Percentiles rank a stretch among this genome's conserved stretches.
Conservation (phyloP, 1,284 basidiomycete genomes). For the Cryptococcus maquisensis region DNA sequence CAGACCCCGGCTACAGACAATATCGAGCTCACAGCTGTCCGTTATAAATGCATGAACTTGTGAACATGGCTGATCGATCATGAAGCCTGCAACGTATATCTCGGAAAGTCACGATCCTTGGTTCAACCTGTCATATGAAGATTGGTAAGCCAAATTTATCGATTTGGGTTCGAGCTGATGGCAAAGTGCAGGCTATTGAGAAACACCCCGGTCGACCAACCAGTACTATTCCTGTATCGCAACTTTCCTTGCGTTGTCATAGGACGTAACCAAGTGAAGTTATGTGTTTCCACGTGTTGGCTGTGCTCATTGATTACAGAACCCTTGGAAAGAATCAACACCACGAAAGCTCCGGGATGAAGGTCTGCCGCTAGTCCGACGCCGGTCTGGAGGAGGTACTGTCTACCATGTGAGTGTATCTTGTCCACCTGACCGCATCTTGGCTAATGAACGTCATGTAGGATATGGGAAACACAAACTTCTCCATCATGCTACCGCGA, state of each 20-base stretch:
- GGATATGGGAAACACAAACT: constrained; percentile 97
- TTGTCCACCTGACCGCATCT: background rate
- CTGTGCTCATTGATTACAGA: constrained; percentile 54
- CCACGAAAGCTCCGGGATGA: constrained; percentile 54
- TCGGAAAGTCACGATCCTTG: constrained; percentile 80
- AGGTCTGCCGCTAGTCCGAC: constrained; percentile 73
- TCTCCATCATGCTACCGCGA: constrained; percentile 86
- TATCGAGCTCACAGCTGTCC: constrained; percentile 24
- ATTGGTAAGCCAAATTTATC: constrained; percentile 61
- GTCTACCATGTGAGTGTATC: constrained; percentile 79
- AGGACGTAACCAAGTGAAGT: constrained; percentile 72
- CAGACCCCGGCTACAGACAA: constrained; percentile 28
- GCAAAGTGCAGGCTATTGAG: constrained; percentile 68
- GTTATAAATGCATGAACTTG: background rate
- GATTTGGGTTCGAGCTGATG: background rate
- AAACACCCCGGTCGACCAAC: constrained; percentile 61
- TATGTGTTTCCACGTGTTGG: background rate
- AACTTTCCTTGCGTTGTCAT: constrained; percentile 89
- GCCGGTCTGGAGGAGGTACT: constrained; percentile 92
- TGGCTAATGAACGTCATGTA: constrained; percentile 42
- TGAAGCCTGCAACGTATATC: constrained; percentile 59
- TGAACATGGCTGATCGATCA: background rate
- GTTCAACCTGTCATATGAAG: constrained; percentile 91
- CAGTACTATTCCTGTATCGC: constrained; percentile 81
- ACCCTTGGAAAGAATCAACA: constrained; percentile 97